Conservation (phyloP, 2,329 filamentous ascomycete genomes). For the Zopfia rhizophila region DNA sequence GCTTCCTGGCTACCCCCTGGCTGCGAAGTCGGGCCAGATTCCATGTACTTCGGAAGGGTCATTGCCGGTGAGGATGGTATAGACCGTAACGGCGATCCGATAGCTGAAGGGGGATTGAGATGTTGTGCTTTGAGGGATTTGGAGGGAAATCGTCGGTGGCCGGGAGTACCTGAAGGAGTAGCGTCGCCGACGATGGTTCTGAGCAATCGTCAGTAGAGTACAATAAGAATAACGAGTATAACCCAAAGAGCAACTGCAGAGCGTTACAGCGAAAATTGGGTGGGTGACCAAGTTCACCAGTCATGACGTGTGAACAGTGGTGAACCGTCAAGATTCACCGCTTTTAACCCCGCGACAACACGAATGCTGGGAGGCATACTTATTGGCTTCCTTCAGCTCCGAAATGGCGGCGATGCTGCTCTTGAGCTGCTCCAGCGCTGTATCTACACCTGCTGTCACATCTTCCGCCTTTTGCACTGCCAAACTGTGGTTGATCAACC, state of each 20-base stretch:
- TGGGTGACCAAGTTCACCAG: conserved; percentile 3
- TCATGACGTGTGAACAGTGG: conserved; percentile 8
- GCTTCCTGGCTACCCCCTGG: conserved; percentile 45
- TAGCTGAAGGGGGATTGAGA: conserved; percentile 47
- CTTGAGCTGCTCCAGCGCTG: conserved; percentile 68
- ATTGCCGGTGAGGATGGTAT: conserved; percentile 49
- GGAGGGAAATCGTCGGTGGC: conserved; percentile 49
- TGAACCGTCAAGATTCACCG: conserved; percentile 8
- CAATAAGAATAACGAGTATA: conserved; percentile 3
- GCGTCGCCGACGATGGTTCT: conserved; percentile 51
- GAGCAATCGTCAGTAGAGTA: conserved; percentile 41
- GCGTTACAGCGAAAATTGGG: conserved; percentile 18
- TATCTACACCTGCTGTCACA: conserved; percentile 66
- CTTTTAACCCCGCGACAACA: conserved; percentile 9
- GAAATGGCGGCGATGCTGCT: conserved; percentile 68
- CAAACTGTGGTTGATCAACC: conserved; percentile 67
- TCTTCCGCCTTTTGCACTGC: conserved; percentile 64
- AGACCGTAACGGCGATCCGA: conserved; percentile 53
- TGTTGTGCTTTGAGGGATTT: conserved; percentile 47
- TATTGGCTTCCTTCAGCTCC: conserved; percentile 70
- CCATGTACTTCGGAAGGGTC: conserved; percentile 34
- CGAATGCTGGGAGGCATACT: conserved; percentile 53
- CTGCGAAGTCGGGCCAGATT: conserved; percentile 53
- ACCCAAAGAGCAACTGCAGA: conserved; percentile 1
- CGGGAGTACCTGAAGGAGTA: conserved; percentile 43